Conservation (phyloP, 768 basidiomycete species). For the Tricholoma matsutake region DNA sequence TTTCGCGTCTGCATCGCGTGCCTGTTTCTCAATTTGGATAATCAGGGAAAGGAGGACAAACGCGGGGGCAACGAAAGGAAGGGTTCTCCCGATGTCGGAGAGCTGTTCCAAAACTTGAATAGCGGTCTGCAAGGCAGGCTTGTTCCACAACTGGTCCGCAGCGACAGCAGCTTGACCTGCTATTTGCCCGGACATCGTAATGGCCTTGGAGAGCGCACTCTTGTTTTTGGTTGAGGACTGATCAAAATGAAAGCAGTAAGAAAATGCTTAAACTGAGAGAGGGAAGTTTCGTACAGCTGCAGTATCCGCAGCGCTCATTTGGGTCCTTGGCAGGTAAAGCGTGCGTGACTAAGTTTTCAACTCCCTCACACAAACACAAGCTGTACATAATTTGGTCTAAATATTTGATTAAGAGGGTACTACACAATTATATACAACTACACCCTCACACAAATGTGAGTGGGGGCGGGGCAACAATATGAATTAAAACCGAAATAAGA, state of each 20-base stretch:
- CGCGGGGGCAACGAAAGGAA: not conserved
- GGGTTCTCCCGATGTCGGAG: not conserved
- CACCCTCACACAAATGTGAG: too few relatives aligned
- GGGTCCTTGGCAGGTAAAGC: too few relatives aligned
- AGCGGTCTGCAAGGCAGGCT: not conserved
- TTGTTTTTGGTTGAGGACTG: not conserved
- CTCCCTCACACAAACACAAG: too few relatives aligned
- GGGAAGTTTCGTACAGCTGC: not conserved
- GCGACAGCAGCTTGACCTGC: not conserved
- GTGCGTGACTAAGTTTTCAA: too few relatives aligned
- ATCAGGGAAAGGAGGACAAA: not conserved
- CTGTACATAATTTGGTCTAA: too few relatives aligned
- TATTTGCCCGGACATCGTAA: not conserved
- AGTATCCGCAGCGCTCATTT: not conserved
- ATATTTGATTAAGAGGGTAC: too few relatives aligned
- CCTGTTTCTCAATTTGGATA: not conserved
- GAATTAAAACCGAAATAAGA: too few relatives aligned
- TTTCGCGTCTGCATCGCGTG: not conserved
- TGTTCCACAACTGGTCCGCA: not conserved
- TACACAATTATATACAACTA: too few relatives aligned
- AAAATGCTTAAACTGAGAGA: not conserved
- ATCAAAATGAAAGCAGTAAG: not conserved
- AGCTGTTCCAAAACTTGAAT: not conserved
- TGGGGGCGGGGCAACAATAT: too few relatives aligned
- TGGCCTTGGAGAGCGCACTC: not conserved